Conservation (phyloP, 2,329 filamentous ascomycete genomes). For the Diaporthe capsici region DNA sequence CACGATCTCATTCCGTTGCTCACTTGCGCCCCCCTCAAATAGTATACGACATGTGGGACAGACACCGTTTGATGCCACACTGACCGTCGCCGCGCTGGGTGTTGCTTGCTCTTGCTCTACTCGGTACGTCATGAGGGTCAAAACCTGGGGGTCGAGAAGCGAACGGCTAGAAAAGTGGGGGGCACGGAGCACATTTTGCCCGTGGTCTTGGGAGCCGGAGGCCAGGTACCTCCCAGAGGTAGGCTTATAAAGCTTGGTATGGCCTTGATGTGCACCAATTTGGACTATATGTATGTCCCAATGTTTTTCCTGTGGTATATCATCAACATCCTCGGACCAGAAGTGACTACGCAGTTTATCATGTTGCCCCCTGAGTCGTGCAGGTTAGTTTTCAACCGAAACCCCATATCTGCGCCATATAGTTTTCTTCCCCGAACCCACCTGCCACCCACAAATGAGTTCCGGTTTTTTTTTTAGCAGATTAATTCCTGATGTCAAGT, state of each 20-base stretch:
- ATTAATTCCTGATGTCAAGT: no score
- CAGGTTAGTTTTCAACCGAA: neutral
- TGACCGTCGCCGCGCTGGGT: neutral
- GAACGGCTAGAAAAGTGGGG: neutral
- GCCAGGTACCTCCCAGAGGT: neutral
- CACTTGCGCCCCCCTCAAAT: no score
- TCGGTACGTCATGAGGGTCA: neutral
- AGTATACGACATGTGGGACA: neutral
- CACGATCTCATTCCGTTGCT: neutral
- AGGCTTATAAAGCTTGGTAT: neutral
- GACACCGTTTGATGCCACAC: neutral
- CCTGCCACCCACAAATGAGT: no score
- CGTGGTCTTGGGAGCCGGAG: conserved; percentile 1
- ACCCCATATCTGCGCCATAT: no score
- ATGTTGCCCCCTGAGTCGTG: neutral
- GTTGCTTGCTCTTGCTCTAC: neutral
- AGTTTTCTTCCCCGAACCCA: no score
- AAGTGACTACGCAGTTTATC: neutral
- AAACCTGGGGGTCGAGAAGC: neutral
- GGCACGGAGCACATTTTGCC: neutral
- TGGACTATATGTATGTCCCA: neutral
- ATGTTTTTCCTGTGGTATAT: neutral
- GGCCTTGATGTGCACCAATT: neutral
- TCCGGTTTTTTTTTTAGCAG: no score
- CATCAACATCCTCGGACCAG: neutral